Conservation (phyloP, 306 rosid species). For the Dicorynia guianensis region DNA sequence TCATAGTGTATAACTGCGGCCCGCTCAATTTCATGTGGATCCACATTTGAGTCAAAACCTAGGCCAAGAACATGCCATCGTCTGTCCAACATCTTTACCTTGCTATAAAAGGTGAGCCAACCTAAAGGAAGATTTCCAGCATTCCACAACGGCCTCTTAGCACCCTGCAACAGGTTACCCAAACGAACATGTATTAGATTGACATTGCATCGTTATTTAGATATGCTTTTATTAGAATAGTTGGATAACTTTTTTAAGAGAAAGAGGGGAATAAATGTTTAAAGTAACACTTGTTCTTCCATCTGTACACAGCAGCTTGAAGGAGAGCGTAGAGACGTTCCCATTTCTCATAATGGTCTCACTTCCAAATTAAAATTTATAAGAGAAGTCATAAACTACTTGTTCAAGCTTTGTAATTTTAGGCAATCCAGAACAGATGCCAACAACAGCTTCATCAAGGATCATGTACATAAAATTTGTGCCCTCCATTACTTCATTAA, state of each 20-base stretch:
- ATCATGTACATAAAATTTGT: no score
- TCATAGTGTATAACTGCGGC: constrained; percentile 72
- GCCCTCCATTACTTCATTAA: no score
- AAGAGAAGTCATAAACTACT: constrained; percentile 1
- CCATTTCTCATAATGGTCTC: background rate
- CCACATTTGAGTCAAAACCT: constrained; percentile 49
- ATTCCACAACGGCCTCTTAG: constrained; percentile 53
- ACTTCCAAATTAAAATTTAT: background rate
- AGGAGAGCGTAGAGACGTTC: background rate
- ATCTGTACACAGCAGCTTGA: background rate
- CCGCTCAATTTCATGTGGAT: constrained; percentile 44
- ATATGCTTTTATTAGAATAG: background rate
- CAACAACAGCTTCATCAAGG: no score
- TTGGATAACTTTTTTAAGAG: background rate
- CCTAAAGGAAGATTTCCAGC: constrained; percentile 70
- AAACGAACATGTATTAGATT: background rate
- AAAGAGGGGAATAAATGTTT: background rate
- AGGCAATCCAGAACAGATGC: no score
- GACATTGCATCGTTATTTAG: background rate
- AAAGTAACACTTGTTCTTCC: no score
- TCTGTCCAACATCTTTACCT: constrained; percentile 54
- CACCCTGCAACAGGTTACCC: constrained; percentile 52
- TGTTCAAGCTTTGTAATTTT: background rate
- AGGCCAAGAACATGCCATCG: constrained; percentile 67
- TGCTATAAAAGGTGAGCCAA: constrained; percentile 64